phyloP scores from a whole-genome alignment of 257 asterid genomes.

The Rehmannia glutinosa region DNA sequence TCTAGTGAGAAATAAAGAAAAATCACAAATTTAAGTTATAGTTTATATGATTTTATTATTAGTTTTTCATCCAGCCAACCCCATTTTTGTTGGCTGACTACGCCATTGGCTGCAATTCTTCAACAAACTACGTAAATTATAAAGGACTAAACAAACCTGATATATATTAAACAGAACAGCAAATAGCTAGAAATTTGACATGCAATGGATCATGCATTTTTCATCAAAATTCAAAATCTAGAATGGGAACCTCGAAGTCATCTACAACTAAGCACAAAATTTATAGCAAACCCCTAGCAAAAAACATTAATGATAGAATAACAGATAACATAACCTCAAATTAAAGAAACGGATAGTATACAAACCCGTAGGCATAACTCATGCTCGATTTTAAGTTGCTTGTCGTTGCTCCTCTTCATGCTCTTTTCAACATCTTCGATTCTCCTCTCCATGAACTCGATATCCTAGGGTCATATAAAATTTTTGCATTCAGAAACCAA shows the following conservation, averaged over 20 bases:
- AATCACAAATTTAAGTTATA: no score
- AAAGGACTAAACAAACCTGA: not conserved
- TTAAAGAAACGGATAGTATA: not conserved
- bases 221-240: no score
- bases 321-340: not conserved
- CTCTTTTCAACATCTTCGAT: constrained; percentile 96
- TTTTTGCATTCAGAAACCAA: constrained; percentile 15
- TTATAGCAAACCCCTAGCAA: not conserved
- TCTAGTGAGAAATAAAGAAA: no score
- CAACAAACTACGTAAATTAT: not conserved
- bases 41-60: no score
- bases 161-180: not conserved
- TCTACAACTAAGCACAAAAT: no score
- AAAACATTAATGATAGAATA: not conserved
- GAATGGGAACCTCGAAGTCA: no score
- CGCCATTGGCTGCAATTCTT: no score
- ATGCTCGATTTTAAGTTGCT: constrained; percentile 87
- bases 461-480: constrained; percentile 50
- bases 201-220: not conserved
- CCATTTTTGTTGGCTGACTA: no score
- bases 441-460: constrained; percentile 83
- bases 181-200: not conserved
- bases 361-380: constrained; percentile 80
- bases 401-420: constrained; percentile 99
- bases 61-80: no score